Conservation (phyloP, 768 basidiomycete species). For the Tulasnella sp. region DNA sequence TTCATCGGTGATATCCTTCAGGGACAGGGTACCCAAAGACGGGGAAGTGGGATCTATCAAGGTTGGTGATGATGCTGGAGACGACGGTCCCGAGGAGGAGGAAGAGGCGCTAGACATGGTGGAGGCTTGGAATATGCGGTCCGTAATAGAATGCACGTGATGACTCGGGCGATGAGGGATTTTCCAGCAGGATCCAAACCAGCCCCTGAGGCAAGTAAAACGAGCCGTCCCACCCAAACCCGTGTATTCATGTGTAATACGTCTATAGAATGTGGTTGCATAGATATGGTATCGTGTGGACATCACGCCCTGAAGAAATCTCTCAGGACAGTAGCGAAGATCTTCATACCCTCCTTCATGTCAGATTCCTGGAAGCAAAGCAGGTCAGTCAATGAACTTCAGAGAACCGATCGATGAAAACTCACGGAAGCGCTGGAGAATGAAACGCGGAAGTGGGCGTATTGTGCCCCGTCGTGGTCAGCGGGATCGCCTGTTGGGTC, state of each 20-base stretch:
- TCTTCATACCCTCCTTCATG: constrained; percentile 21
- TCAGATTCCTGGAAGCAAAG: constrained; percentile 11
- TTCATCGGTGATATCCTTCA: constrained; percentile 47
- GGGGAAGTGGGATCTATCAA: constrained; percentile 7
- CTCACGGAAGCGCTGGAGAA: constrained; percentile 31
- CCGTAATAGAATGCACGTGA: neutral
- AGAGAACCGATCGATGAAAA: neutral
- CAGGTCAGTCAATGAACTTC: neutral
- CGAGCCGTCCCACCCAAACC: neutral
- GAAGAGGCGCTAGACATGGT: constrained; percentile 12
- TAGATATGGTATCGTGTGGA: neutral
- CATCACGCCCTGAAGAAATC: constrained; percentile 19
- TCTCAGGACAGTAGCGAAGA: constrained; percentile 20
- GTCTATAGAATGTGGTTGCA: neutral
- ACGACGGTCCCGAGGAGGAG: constrained; percentile 5
- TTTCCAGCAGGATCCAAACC: neutral
- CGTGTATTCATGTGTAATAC: neutral
- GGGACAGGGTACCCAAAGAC: neutral
- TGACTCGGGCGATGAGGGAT: constrained; percentile 1
- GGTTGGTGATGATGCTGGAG: neutral
- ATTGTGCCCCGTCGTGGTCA: constrained; percentile 15
- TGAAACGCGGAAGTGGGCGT: constrained; percentile 32
- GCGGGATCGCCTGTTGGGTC: neutral
- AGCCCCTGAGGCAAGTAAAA: neutral
- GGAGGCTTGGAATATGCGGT: constrained; percentile 1